Evolutionary conservation across 441 rosid species (phyloP).

Genomic region (Croton laevigatus): DNA sequence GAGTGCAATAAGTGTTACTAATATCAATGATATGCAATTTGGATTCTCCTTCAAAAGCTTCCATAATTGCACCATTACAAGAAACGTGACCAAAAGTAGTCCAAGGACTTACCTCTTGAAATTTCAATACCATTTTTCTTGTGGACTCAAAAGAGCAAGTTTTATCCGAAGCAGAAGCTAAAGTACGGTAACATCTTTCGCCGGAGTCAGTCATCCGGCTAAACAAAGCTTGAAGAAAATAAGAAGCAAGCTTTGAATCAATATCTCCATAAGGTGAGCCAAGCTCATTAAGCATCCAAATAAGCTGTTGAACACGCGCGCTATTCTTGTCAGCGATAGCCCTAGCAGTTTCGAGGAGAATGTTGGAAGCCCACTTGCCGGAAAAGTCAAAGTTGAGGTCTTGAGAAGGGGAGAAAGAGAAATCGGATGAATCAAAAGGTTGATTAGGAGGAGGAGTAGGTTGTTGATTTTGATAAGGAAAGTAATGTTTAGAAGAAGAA

Average conservation of each 20-base stretch:
- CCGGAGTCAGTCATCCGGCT: slow-evolving; percentile 84
- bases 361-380: slow-evolving; percentile 57
- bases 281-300: slow-evolving; percentile 91
- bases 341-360: slow-evolving; percentile 71
- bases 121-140: slow-evolving; percentile 67
- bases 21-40: slow-evolving; percentile 81
- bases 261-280: slow-evolving; percentile 82
- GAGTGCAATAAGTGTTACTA: slow-evolving; percentile 89
- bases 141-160: slow-evolving; percentile 76
- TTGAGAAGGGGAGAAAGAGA: slow-evolving; percentile 49
- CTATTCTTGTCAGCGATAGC: slow-evolving; percentile 61
- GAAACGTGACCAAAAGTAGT: slow-evolving; percentile 92
- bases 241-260: slow-evolving; percentile 74
- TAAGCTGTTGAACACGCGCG: slow-evolving; percentile 61
- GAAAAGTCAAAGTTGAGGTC: slow-evolving; percentile 64
- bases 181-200: slow-evolving; percentile 50
- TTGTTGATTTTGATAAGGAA: slow-evolving; percentile 27
- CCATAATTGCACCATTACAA: slow-evolving; percentile 85
- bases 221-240: slow-evolving; percentile 86
- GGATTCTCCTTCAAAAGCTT: slow-evolving; percentile 75
- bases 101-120: slow-evolving; percentile 97
- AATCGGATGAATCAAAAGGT: slow-evolving; percentile 42
- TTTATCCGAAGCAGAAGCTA: slow-evolving; percentile 59
- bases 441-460: slow-evolving; percentile 32
- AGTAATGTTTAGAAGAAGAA: slow-evolving; percentile 68